Evolutionary conservation across 495 filamentous ascomycete species (phyloP), one percentile per base, ranked within the genome.

Genomic region (Podospora fimiseda): DNA sequence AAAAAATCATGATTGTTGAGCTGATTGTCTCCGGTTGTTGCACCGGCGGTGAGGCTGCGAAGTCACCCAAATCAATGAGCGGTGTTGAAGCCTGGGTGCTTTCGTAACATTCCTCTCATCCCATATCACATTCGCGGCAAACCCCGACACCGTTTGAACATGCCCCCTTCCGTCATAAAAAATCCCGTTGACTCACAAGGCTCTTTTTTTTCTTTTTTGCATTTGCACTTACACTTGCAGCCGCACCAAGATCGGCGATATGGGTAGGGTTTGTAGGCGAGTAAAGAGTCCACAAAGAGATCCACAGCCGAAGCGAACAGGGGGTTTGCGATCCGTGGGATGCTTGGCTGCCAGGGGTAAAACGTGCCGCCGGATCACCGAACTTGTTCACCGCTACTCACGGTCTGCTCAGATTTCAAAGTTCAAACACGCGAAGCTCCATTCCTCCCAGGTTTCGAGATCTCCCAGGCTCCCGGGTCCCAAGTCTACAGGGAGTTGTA

Each of bases 321-420:
- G 44, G 23, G 24, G 24, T 13, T 22, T 37, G 40, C 42, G 56
- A 59, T 59, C 41, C 41, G 48, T 43, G 56, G 47, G 56, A 51
- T 48, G 30, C 39, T 52, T 59, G 53, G 51, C 51, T 41, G 45
- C 51, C 56, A 55, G 48, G 56, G 56, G 48, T 51, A n/a, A 41
- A 45, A 53, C 43, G 49, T 51, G 55, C 46, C 21, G 33, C 11
- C 43, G 6, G 39, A 36, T 48, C 41, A 43, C 55, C 33, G 18
- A 43, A 33, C 40, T 51, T 51, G 47, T 51, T 59, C 56, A 59
- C 56, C 56, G 56, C 56, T 55, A 59, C 43, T 49, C 52, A 23
- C 23, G 24, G 9, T 9, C 18, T 16, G 24, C 19, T 47, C 22
- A 18, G 39, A n/a, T 4, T 18, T 18, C 13, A 41, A 9, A n/a